Percentiles rank a stretch among this genome's conserved stretches.
These are phyloP conservation scores for Aspergillus pseudoviridinutans DNA, from an alignment of 2,329 filamentous ascomycete genomes.

Conservation along the genomic window DNA sequence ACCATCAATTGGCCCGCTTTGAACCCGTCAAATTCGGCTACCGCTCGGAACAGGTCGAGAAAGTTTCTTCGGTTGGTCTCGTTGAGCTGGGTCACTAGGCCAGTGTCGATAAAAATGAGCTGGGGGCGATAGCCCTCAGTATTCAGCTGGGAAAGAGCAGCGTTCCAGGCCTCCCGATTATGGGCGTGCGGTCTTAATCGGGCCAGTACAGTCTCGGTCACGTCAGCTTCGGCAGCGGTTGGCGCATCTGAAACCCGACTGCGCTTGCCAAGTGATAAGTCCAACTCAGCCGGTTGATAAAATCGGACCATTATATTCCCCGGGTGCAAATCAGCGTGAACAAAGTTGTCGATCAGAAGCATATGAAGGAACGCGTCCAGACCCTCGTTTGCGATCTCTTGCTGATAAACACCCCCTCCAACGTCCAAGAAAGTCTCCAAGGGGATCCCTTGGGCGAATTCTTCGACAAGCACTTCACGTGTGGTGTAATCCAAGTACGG, in stretches of 20 bases:
- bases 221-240: slow-evolving; percentile 59
- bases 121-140: slow-evolving; percentile 87
- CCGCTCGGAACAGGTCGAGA: slow-evolving; percentile 88
- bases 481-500: slow-evolving; percentile 92
- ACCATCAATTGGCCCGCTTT: slow-evolving; percentile 95
- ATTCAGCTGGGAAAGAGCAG: slow-evolving; percentile 72
- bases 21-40: slow-evolving; percentile 96
- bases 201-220: slow-evolving; percentile 80
- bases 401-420: slow-evolving; percentile 86
- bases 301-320: slow-evolving; percentile 99
- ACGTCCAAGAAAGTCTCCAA: slow-evolving; percentile 85
- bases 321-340: slow-evolving; percentile 92
- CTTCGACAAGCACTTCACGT: slow-evolving; percentile 85
- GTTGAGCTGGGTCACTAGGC: slow-evolving; percentile 90
- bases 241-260: slow-evolving; percentile 40
- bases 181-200: slow-evolving; percentile 71
- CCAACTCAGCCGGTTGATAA: slow-evolving; percentile 74
- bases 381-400: slow-evolving; percentile 91
- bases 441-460: slow-evolving; percentile 92
- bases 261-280: slow-evolving; percentile 53
- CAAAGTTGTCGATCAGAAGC: slow-evolving; percentile 95
- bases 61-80: slow-evolving; percentile 83
- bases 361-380: slow-evolving; percentile 95
- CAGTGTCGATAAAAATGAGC: slow-evolving; percentile 95
- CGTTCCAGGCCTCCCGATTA: slow-evolving; percentile 66